Evolutionary conservation across 257 asterid genomes (phyloP).

Genomic region (Capsicum baccatum): DNA sequence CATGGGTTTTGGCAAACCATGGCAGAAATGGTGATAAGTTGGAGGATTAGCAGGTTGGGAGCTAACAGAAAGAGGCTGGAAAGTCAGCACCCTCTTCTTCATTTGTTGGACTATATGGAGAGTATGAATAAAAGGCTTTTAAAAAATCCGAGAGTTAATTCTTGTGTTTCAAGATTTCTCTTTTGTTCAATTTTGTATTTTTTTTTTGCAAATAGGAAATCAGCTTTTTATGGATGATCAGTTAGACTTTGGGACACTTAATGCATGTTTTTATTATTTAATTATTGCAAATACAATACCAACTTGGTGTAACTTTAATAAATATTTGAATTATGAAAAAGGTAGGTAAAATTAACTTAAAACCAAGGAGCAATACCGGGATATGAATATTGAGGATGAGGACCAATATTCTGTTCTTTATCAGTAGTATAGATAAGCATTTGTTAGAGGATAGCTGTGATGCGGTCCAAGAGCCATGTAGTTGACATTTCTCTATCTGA

Average conservation of each 20-base stretch:
- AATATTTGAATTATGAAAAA: neutral
- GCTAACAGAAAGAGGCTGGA: neutral
- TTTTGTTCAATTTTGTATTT: neutral
- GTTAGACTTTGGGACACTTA: neutral
- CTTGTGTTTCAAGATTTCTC: neutral
- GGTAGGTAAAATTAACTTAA: neutral
- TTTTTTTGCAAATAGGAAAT: neutral
- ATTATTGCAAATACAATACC: neutral
- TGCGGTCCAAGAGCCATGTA: neutral
- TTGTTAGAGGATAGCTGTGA: neutral
- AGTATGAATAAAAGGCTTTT: neutral
- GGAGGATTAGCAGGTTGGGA: neutral
- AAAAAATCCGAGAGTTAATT: neutral
- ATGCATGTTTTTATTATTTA: neutral
- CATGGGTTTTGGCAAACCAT: neutral
- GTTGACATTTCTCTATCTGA: slow-evolving; percentile 1
- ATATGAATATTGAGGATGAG: neutral
- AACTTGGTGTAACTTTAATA: neutral
- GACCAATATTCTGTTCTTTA: neutral
- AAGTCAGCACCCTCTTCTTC: neutral
- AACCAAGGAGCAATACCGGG: neutral
- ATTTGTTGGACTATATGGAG: neutral
- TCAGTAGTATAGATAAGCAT: neutral
- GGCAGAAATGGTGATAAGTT: neutral
- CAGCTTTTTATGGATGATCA: neutral